Evolutionary conservation across 495 filamentous ascomycete species (phyloP).

Genomic region (Aspergillus campestris): DNA sequence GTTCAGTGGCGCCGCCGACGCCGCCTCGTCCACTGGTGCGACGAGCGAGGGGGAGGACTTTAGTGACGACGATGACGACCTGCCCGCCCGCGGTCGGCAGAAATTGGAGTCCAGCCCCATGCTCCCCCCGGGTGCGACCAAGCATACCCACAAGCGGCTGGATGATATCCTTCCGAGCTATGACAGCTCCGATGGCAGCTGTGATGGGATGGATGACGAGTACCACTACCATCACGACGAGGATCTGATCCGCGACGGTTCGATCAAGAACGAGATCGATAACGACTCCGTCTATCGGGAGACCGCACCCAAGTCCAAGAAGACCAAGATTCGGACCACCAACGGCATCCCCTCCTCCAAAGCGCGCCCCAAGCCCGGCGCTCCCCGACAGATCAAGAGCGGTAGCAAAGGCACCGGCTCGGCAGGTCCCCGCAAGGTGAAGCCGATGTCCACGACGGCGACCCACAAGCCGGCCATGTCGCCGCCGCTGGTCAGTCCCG

Average conservation of each 20-base stretch:
- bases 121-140: conserved; percentile 41
- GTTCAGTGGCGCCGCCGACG: conserved; percentile 78
- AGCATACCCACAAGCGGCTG: conserved; percentile 47
- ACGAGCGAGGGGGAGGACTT: conserved; percentile 73
- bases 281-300: conserved; percentile 37
- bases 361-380: conserved; percentile 29
- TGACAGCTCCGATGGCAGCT: conserved; percentile 67
- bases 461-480: conserved; percentile 54
- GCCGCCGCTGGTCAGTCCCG: conserved; percentile 49
- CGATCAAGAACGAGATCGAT: conserved; percentile 45
- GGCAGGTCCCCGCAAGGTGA: conserved; percentile 44
- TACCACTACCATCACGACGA: conserved; percentile 43
- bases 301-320: conserved; percentile 36
- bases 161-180: conserved; percentile 57
- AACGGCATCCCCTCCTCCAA: conserved; percentile 22
- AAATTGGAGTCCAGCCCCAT: conserved; percentile 52
- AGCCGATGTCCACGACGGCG: conserved; percentile 35
- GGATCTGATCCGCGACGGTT: conserved; percentile 52
- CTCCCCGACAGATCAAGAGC: conserved; percentile 36
- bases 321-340: conserved; percentile 31
- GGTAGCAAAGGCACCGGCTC: conserved; percentile 32
- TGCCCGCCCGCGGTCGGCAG: conserved; percentile 52
- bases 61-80: conserved; percentile 59
- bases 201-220: conserved; percentile 44
- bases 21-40: conserved; percentile 73